Evolutionary conservation across 306 rosid species (phyloP).

Genomic region (Rosa persica): DNA sequence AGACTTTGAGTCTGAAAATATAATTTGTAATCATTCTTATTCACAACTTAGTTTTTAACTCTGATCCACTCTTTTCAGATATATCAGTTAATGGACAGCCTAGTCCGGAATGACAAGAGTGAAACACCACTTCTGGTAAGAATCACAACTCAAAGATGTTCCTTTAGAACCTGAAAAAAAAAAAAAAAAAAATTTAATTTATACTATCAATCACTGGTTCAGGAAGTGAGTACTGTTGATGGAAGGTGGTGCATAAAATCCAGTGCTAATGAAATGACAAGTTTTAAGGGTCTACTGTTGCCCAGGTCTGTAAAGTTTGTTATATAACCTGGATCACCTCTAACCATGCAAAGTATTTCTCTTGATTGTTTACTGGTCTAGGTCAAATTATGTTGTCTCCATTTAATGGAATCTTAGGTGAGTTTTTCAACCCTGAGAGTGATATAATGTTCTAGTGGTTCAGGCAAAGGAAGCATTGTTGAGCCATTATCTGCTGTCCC

Average conservation of each 20-base stretch:
- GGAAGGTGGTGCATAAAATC: constrained; percentile 94
- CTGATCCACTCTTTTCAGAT: constrained; percentile 49
- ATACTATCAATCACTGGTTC: constrained; percentile 34
- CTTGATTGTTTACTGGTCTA: constrained; percentile 15
- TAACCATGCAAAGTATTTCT: constrained; percentile 25
- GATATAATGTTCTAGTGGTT: constrained; percentile 54
- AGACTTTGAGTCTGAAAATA: not conserved
- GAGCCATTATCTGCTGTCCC: constrained; percentile 88
- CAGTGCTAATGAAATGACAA: constrained; percentile 51
- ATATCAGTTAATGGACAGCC: constrained; percentile 65
- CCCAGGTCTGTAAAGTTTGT: constrained; percentile 59
- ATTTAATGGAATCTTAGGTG: constrained; percentile 20
- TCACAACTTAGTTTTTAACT: constrained; percentile 1
- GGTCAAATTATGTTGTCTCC: not conserved
- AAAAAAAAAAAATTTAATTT: constrained; percentile 20
- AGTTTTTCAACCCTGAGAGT: constrained; percentile 43
- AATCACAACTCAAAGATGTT: constrained; percentile 29
- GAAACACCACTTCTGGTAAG: constrained; percentile 67
- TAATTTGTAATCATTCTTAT: not conserved
- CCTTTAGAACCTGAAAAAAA: constrained; percentile 2
- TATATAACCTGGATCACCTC: constrained; percentile 22
- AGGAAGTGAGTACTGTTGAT: constrained; percentile 78
- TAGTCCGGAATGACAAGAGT: constrained; percentile 58
- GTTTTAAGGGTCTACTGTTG: constrained; percentile 68
- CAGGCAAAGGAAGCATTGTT: constrained; percentile 64